phyloP scores from a whole-genome alignment of 306 rosid species.

The Elaeagnus macrophylla region DNA sequence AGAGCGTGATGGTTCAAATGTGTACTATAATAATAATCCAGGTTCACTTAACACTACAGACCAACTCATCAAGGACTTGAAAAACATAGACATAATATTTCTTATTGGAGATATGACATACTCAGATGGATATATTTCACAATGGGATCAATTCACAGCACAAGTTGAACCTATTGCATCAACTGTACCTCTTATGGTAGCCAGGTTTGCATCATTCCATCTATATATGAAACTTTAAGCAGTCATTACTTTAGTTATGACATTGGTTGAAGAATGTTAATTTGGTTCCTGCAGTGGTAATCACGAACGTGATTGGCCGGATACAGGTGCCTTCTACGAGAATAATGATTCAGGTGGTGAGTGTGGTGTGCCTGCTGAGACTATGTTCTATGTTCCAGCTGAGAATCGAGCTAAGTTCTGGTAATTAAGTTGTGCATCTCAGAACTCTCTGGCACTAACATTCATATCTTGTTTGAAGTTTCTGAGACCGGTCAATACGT shows the following conservation, averaged over 20 bases:
- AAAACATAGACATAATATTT: conserved; percentile 66
- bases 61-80: conserved; percentile 57
- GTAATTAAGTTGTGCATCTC: conserved; percentile 18
- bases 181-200: conserved; percentile 73
- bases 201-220: conserved; percentile 34
- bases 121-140: conserved; percentile 82
- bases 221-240: not conserved
- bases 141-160: conserved; percentile 90
- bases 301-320: conserved; percentile 95
- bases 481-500: not conserved
- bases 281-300: conserved; percentile 55
- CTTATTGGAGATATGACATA: conserved; percentile 81
- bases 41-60: conserved; percentile 83
- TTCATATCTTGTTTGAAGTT: not conserved
- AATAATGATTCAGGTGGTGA: conserved; percentile 84
- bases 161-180: conserved; percentile 90
- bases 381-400: conserved; percentile 83
- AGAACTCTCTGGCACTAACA: not conserved
- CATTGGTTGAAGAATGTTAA: conserved; percentile 9
- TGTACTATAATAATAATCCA: conserved; percentile 58
- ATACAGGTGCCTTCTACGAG: conserved; percentile 64
- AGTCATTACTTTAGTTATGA: conserved; percentile 6
- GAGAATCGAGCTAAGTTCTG: conserved; percentile 79
- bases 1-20: conserved; percentile 93
- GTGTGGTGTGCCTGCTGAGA: conserved; percentile 81